Base-by-base conservation (phyloP, 176 grass and related monocot genomes). In the Musa schizocarpa region DNA sequence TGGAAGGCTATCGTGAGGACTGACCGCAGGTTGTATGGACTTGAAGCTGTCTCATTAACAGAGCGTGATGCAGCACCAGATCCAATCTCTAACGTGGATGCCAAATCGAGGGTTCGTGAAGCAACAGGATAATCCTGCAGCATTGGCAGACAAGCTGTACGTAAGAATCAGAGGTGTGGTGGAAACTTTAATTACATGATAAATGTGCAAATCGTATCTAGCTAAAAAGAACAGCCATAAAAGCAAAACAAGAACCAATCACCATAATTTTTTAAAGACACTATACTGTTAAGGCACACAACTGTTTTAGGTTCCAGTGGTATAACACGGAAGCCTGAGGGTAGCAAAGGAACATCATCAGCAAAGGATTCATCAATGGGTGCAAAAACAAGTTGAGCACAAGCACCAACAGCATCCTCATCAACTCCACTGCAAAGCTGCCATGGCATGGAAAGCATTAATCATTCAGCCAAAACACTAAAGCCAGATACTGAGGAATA, bases 301-400 rank as follows among this genome's bases (percentile, higher is more conserved):
- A 99, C 95, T 73, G 68, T 74, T 65, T 92, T 99, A 21, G 80
- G 22, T 50, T 99, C 95, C 9, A 99, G 78, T 12, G 88, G 91
- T 86, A 94, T 94, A 17, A 99, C 84, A 27, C 91, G 90, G 76
- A 99, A 99, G 29, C 95, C 95, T 23, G 95, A 99, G 13, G 95
- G 91, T 23, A 99, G 76, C 48, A 99, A 68, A 2, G 90, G 91
- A 9, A 88, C 86, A 52, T 99, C 95, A 51, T 99, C 95, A 77
- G 91, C 85, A 86, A 99, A 91, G 78, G 91, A 92, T 82, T 91
- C 95, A 77, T 94, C 95, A 0, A 99, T 99, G 54, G 90, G 95
- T 63, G 91, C 95, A 89, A 94, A 99, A 23, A 99, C 88, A 63
- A 99, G 91, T 79, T 99, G 95, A 20, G 95, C 88, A 50, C 86